phyloP scores from a whole-genome alignment of 2,329 filamentous ascomycete genomes.

The Pezicula rhizophila region DNA sequence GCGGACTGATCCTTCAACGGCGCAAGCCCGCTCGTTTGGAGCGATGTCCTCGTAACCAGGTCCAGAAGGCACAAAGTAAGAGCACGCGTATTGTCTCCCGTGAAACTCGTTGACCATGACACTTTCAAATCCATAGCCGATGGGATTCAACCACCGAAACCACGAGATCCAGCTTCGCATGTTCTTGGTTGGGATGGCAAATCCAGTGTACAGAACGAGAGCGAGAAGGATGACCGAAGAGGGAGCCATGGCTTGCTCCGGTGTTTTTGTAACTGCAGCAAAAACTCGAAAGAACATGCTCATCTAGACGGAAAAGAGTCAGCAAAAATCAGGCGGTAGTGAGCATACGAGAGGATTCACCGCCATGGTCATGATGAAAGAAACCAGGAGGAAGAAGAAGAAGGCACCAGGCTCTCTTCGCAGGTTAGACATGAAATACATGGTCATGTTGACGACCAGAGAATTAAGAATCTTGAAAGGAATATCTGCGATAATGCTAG shows the following conservation, averaged over 20 bases:
- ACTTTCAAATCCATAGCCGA: constrained; percentile 73
- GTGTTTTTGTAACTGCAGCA: constrained; percentile 63
- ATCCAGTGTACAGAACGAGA: constrained; percentile 28
- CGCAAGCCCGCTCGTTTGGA: background rate
- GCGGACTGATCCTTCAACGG: constrained; percentile 43
- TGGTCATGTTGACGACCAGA: constrained; percentile 68
- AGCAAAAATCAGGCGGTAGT: too few species aligned
- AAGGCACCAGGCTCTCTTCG: constrained; percentile 58
- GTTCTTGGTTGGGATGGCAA: constrained; percentile 36
- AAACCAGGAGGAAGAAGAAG: constrained; percentile 60
- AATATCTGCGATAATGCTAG: constrained; percentile 80
- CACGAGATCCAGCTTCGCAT: constrained; percentile 79
- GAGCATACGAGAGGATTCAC: too few species aligned
- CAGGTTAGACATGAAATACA: constrained; percentile 85
- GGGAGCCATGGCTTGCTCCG: constrained; percentile 56
- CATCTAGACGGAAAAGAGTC: constrained; percentile 45
- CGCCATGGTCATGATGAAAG: background rate
- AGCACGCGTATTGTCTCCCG: constrained; percentile 1
- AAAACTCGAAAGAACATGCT: constrained; percentile 78
- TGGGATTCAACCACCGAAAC: constrained; percentile 57
- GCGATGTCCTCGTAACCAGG: background rate
- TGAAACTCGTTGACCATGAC: constrained; percentile 78
- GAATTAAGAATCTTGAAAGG: constrained; percentile 73
- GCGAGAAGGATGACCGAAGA: constrained; percentile 36
- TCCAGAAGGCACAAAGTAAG: constrained; percentile 6